phyloP scores from a whole-genome alignment of 352 stramenopile species.

The Phytophthora kernoviae region DNA sequence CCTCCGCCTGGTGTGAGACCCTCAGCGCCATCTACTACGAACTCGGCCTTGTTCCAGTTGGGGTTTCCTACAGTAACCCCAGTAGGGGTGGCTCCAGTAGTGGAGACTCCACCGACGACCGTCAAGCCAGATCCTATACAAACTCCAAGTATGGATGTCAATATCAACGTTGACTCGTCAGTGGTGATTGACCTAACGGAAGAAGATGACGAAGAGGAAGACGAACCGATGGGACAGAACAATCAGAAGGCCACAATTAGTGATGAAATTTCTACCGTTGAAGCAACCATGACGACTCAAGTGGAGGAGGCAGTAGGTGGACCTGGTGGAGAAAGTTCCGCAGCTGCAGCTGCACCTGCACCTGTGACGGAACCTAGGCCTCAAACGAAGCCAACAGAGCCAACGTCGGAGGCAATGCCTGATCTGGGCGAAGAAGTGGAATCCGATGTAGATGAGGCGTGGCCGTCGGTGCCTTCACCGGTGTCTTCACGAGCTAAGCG shows the following conservation, averaged over 20 bases:
- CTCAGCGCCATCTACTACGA: constrained; percentile 3
- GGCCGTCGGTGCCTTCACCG: constrained; percentile 28
- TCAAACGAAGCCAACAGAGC: not conserved
- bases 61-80: constrained; percentile 5
- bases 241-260: too few species aligned
- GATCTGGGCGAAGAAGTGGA: constrained; percentile 34
- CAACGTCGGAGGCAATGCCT: constrained; percentile 7
- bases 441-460: constrained; percentile 73
- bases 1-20: constrained; percentile 1
- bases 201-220: constrained; percentile 63
- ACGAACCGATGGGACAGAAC: constrained; percentile 35
- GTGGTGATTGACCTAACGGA: constrained; percentile 60
- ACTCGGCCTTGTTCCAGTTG: constrained; percentile 19
- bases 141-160: constrained; percentile 1
- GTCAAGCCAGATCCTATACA: constrained; percentile 20
- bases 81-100: not conserved
- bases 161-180: constrained; percentile 1
- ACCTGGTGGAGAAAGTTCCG: constrained; percentile 3
- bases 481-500: not conserved
- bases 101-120: too few species aligned
- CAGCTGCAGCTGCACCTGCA: constrained; percentile 2
- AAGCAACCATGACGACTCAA: too few species aligned
- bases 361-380: not conserved
- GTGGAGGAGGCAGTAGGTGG: not conserved
- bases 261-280: too few species aligned